phyloP scores from a whole-genome alignment of 306 rosid genomes.

The Trifolium repens region DNA sequence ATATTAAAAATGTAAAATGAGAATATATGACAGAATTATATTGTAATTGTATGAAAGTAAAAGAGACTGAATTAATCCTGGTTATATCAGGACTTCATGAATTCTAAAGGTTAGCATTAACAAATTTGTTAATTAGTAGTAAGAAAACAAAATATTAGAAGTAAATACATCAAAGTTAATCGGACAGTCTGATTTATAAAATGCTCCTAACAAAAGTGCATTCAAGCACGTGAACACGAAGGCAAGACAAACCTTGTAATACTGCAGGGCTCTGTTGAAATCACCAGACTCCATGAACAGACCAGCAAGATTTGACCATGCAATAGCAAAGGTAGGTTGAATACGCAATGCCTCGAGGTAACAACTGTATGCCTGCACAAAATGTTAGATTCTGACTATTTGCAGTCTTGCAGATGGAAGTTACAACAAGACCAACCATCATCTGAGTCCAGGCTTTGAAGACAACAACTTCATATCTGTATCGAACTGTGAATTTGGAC shows the following conservation, averaged over 20 bases:
- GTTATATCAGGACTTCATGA: neutral
- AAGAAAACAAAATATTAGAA: neutral
- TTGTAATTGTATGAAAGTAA: neutral
- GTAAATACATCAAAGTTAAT: neutral
- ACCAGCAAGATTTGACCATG: constrained; percentile 99
- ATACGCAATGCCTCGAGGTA: constrained; percentile 96
- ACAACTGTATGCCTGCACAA: constrained; percentile 99
- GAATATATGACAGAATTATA: constrained; percentile 20
- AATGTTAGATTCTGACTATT: constrained; percentile 94
- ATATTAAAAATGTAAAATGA: constrained; percentile 15
- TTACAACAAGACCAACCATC: constrained; percentile 90
- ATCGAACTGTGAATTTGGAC: constrained; percentile 73
- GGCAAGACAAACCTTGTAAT: constrained; percentile 70
- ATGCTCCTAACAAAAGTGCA: neutral
- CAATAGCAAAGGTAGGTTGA: constrained; percentile 95
- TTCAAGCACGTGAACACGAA: constrained; percentile 8
- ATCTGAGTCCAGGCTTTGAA: constrained; percentile 85
- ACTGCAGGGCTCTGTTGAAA: constrained; percentile 92
- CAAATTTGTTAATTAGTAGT: too few relatives aligned
- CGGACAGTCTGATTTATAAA: constrained; percentile 8
- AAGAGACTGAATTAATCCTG: neutral
- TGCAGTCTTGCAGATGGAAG: constrained; percentile 83
- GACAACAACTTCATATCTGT: constrained; percentile 86
- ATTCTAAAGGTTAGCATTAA: constrained; percentile 4
- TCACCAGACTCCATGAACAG: constrained; percentile 99